Base-by-base conservation (phyloP, 257 asterid species). In the Solanum gracilifrons region DNA sequence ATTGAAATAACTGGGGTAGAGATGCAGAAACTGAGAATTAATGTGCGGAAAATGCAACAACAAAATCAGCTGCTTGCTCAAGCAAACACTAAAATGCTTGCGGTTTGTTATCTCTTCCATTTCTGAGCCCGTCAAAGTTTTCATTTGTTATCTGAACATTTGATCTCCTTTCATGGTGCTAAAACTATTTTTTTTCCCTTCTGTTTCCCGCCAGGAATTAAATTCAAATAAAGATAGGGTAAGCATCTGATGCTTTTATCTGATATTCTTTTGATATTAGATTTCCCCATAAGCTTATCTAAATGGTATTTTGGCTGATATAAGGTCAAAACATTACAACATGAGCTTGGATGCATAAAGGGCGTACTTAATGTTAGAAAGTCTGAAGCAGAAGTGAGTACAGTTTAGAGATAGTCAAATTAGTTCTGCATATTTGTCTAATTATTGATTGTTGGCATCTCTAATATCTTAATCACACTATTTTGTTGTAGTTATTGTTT, bases 161-260 rank as follows among this genome's bases (percentile, higher is more conserved):
- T 43, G 66, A 48, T 37, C 82, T 33, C 80, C 51, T 87, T 66
- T 71, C 48, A 16, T 74, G 88, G 64, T 80, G 68, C 85, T 80
- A 29, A 80, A 80, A 18, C 75, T 87, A 32, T 73, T 84, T 88
- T 76, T 51, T 62, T 86, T 72, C 39, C 74, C 33, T 71, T 35
- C 27, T 74, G 92, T 85, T 51, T 79, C 37, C 36, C 51, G 89
- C 90, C 96, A 96, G 99, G 99, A 96, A 80, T 46, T 95, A 87
- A 96, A 93, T 91, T 91, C 93, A 60, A 88, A 91, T 86, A 95
- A 91, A 93, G 97, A 94, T 87, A 91, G 90, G 94, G 98, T 95
- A 88, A 89, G 95, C 85, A 82, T 58, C 18, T 13, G 46, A 36
- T 35, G 13, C 79, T 88, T 64, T 69, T 51, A 74, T 64, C 62